Evolutionary conservation across 2,329 filamentous ascomycete species (phyloP), one percentile per base, ranked within the genome.

Genomic region (Mollisia scopiformis): DNA sequence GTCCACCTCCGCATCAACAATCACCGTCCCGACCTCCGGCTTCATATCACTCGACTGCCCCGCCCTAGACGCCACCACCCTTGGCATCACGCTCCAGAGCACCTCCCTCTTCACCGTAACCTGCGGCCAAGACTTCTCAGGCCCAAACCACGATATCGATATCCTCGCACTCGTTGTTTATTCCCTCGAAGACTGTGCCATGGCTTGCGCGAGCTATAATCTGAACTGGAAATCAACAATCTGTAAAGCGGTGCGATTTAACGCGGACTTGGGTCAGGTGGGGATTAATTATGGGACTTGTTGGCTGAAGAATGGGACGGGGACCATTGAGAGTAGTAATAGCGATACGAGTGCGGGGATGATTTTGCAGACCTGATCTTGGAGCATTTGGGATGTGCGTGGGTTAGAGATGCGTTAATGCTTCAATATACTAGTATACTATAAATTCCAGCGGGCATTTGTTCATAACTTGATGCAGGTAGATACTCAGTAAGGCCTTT

Each of bases 191-290:
- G 62, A 60, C 30, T 66, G 64, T 31, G 59, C 59, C 8, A 39
- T 43, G 31, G 59, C 64, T 14, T 66, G 59, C 16, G 57, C 61
- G 13, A 60, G 55, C n/a, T 64, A 61, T 27, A 66, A 66, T 31
- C 10, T 19, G 5, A 64, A 66, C 27, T 46, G 33, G 5, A 47
- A 57, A 16, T 35, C 21, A 3, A 41, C 16, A 8, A 14, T 25
- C 2, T 66, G 63, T 41, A 59, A 50, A n/a, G 63, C 41, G 0
- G 63, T 58, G 7, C 47, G 43, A 1, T 63, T 63, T 47, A 56
- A 60, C 52, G 31, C 19, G 4, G 41, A 59, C 37, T 57, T 63
- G 41, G 21, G 2, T 3, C 57, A 47, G 28, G 37, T 66, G 13
- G 28, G 13, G 8, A 33, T 33, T 2, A 59, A 63, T 59, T 57